Evolutionary conservation across 140 eudicot genomes (phyloP), one percentile per base, ranked within the genome.

Genomic region (Senecio squalidus): DNA sequence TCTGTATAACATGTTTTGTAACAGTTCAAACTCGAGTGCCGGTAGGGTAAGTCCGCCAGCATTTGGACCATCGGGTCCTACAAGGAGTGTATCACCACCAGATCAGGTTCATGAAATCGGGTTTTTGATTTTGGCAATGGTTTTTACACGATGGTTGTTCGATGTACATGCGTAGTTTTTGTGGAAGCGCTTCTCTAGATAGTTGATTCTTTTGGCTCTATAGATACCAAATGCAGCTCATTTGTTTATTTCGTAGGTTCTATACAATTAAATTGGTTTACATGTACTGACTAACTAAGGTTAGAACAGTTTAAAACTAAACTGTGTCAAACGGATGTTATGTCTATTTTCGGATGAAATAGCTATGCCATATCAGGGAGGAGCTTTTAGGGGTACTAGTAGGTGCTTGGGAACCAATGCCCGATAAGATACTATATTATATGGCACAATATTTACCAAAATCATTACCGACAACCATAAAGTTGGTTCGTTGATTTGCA

Each of bases 11-110:
- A 5, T 55, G 66, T 4, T 16, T 45, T 57, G 26, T 21, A 40
- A 52, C 78, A 77, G 84, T 77, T 65, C 78, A 56, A 81, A 81
- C 53, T 66, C 78, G 22, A 77, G 85, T 46, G 38, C 61, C 1
- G 62, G 73, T n/a, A 58, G 69, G 13, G 13, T 43, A 11, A 58
- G 72, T 62, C 65, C 80, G 3, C 52, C 76, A 7, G 81, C 81
- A 31, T 34, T 66, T 20, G 94, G 79, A 72, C 94, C 86, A 4
- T 48, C 59, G 0, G 55, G 73, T 44, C 83, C 77, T 17, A 14
- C 49, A 2, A 56, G 73, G n/a, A 62, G 62, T 43, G 66, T 68
- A 39, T 69, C 84, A 36, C 59, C 38, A 6, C 72, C 64, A 44
- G 34, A 14, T 48, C 75, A 23, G 23, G 38, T 71, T 31, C 70